phyloP scores from a whole-genome alignment of 768 basidiomycete genomes.

The Leccinellum albellum region DNA sequence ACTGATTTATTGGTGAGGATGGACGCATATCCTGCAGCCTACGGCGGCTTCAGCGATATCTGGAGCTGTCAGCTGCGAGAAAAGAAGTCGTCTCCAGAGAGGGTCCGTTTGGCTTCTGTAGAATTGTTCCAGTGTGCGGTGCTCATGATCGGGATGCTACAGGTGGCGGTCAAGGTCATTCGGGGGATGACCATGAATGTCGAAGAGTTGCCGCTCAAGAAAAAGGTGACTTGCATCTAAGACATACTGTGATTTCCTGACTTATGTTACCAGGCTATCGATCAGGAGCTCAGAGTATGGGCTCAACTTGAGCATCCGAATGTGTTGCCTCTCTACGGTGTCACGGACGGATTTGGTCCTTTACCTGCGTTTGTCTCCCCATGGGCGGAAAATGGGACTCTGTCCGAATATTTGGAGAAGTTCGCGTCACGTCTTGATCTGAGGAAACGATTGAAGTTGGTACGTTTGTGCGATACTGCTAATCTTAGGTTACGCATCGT shows the following conservation, averaged over 20 bases:
- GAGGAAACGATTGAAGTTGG: slow-evolving; percentile 16
- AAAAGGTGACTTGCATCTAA: slow-evolving; percentile 6
- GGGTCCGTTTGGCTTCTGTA: slow-evolving; percentile 8
- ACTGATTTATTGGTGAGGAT: slow-evolving; percentile 14
- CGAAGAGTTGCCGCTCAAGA: slow-evolving; percentile 9
- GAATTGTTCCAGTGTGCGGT: not conserved
- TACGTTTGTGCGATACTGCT: not conserved
- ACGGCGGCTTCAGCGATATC: slow-evolving; percentile 30
- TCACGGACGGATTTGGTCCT: slow-evolving; percentile 23
- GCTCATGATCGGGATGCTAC: not conserved
- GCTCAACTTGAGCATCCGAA: slow-evolving; percentile 26
- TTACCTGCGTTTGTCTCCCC: slow-evolving; percentile 33
- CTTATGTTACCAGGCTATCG: slow-evolving; percentile 19
- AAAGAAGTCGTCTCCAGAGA: not conserved
- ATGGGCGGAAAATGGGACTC: slow-evolving; percentile 29
- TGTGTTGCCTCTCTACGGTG: slow-evolving; percentile 29
- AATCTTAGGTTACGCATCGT: not conserved
- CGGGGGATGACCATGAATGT: slow-evolving; percentile 6
- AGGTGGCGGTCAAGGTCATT: slow-evolving; percentile 30
- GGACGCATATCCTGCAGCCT: slow-evolving; percentile 20
- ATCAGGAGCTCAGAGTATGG: slow-evolving; percentile 32
- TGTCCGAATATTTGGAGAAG: slow-evolving; percentile 29
- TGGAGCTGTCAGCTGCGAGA: slow-evolving; percentile 19
- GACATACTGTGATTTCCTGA: not conserved
- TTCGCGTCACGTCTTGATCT: slow-evolving; percentile 8